Evolutionary conservation across 2,329 filamentous ascomycete genomes (phyloP), one percentile per base, ranked within the genome.

Genomic region (Geosmithia putterillii): DNA sequence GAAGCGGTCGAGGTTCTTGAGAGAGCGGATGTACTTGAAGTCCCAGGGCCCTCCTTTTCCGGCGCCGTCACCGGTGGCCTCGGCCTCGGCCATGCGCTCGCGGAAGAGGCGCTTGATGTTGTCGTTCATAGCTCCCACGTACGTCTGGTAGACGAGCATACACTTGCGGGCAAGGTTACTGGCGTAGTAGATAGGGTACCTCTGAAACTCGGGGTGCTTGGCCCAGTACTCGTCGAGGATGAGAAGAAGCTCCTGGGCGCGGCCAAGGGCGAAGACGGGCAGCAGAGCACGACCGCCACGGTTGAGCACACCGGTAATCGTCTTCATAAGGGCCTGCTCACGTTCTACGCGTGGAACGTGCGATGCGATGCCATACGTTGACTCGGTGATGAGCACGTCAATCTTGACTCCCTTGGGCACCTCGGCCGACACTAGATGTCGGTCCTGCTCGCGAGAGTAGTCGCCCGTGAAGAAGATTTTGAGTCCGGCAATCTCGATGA

Each of bases 81-180:
- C 86, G 9, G 87, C 86, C 59, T 94, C 87, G 4, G 86, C 87
- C 79, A 95, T 94, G 40, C 87, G 80, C 61, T 94, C 88, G 43
- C 84, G 76, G 63, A 95, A 95, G n/a, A 95, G 75, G 10, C 86
- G 79, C 61, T 95, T 95, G 69, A 98, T 96, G 55, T 95, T 96
- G 57, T 96, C 90, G 59, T 98, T 98, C 92, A 98, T 98, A 44
- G 89, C 88, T 41, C 89, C 87, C 41, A 96, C 87, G 55, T 96
- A 98, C 2, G 92, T 98, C 60, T 96, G 92, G 58, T 98, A 98
- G 3, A 96, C 88, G 23, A 95, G 78, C 92, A 98, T 98, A 66
- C 92, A 98, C 63, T 95, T 92, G 48, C 90, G 74, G 1, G 92
- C 92, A 37, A 96, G 76, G 54, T 94, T 95, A 54, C 86, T 92